Evolutionary conservation across 768 basidiomycete species (phyloP).

Genomic region (Rhizopogon sp.): DNA sequence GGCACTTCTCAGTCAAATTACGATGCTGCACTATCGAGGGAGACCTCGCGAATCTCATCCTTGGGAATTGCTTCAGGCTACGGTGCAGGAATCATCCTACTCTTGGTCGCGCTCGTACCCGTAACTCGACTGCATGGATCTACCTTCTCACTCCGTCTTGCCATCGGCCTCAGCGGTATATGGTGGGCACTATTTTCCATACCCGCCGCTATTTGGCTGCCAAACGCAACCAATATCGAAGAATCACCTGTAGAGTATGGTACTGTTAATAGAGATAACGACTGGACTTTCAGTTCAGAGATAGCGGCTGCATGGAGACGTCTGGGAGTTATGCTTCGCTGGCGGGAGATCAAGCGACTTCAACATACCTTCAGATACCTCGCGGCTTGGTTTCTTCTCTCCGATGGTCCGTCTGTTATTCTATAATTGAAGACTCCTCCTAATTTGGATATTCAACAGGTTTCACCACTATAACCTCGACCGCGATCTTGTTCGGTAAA

Average conservation of each 20-base stretch:
- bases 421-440: not conserved
- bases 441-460: conserved; percentile 35
- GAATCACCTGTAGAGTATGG: conserved; percentile 2
- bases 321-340: conserved; percentile 69
- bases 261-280: conserved; percentile 14
- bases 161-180: conserved; percentile 77
- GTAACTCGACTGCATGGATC: conserved; percentile 70
- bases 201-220: conserved; percentile 74
- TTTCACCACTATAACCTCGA: conserved; percentile 90
- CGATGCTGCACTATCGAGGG: conserved; percentile 55
- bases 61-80: conserved; percentile 86
- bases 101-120: conserved; percentile 74
- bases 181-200: conserved; percentile 88
- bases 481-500: conserved; percentile 89
- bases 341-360: conserved; percentile 67
- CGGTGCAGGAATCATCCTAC: conserved; percentile 70
- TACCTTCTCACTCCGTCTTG: conserved; percentile 74
- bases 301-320: conserved; percentile 70
- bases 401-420: conserved; percentile 58
- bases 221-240: conserved; percentile 25
- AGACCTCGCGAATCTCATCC: conserved; percentile 80
- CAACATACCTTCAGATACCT: conserved; percentile 87
- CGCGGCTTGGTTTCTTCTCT: conserved; percentile 90
- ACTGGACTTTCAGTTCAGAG: conserved; percentile 47
- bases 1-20: conserved; percentile 37